phyloP scores from a whole-genome alignment of 2,329 filamentous ascomycete genomes.

The Curvularia eragrostidis region DNA sequence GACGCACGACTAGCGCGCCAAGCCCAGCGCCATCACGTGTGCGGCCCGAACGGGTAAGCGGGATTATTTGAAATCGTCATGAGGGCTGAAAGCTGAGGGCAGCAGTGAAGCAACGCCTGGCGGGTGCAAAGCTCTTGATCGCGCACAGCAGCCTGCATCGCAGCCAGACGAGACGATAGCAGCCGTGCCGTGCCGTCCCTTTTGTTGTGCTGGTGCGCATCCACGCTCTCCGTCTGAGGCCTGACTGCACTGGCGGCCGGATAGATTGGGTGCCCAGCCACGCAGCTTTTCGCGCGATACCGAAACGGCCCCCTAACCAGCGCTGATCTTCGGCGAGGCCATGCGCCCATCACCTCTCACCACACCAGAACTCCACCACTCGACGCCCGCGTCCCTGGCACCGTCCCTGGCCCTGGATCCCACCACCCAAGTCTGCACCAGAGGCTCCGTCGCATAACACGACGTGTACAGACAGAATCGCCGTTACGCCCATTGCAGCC shows the following conservation, averaged over 20 bases:
- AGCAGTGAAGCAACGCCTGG: neutral
- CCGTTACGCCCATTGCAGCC: conserved; percentile 36
- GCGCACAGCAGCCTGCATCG: neutral
- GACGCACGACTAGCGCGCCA: conserved; percentile 26
- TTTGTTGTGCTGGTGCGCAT: conserved; percentile 2
- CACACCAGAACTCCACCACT: conserved; percentile 32
- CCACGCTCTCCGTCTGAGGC: neutral
- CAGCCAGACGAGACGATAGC: neutral
- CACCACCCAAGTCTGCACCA: conserved; percentile 30
- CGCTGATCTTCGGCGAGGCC: conserved; percentile 31
- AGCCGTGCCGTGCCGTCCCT: neutral
- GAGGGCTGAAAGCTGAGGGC: conserved; percentile 1
- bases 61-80: conserved; percentile 21
- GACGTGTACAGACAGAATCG: conserved; percentile 28
- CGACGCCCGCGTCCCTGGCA: conserved; percentile 36
- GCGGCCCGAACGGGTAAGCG: conserved; percentile 12
- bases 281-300: conserved; percentile 32
- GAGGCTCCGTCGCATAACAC: conserved; percentile 38
- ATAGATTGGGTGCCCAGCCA: conserved; percentile 32
- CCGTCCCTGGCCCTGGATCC: conserved; percentile 33
- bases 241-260: conserved; percentile 10
- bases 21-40: conserved; percentile 16
- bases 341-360: conserved; percentile 38
- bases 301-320: conserved; percentile 31
- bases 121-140: neutral